A percentile compares a stretch with the other conserved stretches of the same genome.
Evolutionary conservation across 305 asterid genomes (phyloP).

Genomic region (Stenogyne calaminthoides): DNA sequence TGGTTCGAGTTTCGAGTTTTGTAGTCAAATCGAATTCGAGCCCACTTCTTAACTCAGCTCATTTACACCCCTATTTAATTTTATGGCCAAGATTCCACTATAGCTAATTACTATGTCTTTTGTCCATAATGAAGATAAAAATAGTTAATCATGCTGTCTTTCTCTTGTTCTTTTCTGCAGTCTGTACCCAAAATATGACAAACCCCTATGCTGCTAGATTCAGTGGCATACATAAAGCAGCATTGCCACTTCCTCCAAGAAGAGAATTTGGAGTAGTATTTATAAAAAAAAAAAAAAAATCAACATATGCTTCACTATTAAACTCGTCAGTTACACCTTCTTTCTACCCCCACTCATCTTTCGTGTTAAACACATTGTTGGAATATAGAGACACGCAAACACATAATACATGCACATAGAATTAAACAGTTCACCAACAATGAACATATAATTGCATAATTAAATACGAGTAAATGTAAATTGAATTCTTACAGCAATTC

Average conservation of each 20-base stretch:
- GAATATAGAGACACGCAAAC: no score
- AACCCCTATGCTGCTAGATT: constrained; percentile 64
- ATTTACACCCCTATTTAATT: no score
- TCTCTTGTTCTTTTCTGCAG: constrained; percentile 23
- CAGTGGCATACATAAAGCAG: constrained; percentile 50
- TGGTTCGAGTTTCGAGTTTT: no score
- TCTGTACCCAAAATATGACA: constrained; percentile 46
- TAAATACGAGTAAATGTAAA: no score
- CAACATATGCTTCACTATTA: constrained; percentile 55
- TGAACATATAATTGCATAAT: no score
- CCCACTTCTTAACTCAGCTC: no score
- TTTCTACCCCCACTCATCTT: constrained; percentile 37
- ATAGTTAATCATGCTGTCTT: neutral
- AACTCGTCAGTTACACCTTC: constrained; percentile 35
- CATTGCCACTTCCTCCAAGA: constrained; percentile 49
- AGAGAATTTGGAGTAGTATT: constrained; percentile 44
- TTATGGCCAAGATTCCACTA: no score
- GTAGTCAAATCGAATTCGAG: no score
- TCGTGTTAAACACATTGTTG: constrained; percentile 47
- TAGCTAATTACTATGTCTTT: neutral
- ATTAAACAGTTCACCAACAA: no score
- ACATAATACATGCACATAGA: no score
- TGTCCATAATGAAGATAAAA: neutral
- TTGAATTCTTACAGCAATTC: no score
- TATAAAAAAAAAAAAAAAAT: constrained; percentile 46